phyloP scores from a whole-genome alignment of 2,329 filamentous ascomycete species.

The Xylariaceae sp. region DNA sequence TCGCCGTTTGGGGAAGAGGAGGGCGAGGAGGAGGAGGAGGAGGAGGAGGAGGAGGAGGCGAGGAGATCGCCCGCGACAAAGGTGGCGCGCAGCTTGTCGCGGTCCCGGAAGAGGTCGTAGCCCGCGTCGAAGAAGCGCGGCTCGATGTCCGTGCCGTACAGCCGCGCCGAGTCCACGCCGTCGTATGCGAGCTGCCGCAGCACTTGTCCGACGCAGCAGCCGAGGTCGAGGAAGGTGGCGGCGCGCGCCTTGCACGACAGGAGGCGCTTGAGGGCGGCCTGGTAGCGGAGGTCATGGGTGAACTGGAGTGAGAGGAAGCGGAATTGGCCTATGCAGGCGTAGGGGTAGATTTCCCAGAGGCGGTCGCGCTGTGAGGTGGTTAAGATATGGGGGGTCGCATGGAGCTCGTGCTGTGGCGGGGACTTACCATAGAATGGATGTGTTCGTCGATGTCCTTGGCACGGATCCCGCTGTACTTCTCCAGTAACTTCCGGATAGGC shows the following conservation, averaged over 20 bases:
- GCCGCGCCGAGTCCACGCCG: conserved; percentile 41
- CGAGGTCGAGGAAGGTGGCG: conserved; percentile 43
- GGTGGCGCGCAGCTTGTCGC: conserved; percentile 37
- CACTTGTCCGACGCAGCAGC: conserved; percentile 47
- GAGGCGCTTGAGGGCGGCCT: conserved; percentile 37
- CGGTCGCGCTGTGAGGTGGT: conserved; percentile 35
- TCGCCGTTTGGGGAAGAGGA: no score
- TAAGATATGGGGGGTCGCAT: no score
- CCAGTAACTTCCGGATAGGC: conserved; percentile 19
- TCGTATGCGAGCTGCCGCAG: conserved; percentile 46
- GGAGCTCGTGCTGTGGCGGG: no score
- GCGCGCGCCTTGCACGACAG: conserved; percentile 23
- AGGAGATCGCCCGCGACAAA: conserved; percentile 51
- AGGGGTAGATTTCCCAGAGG: conserved; percentile 40
- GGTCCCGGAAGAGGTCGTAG: conserved; percentile 61
- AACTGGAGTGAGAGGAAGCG: conserved; percentile 43
- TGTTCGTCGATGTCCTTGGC: conserved; percentile 23
- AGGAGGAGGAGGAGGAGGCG: no score
- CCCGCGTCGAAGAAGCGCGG: conserved; percentile 51
- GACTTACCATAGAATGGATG: conserved; percentile 23
- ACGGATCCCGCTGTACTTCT: conserved; percentile 25
- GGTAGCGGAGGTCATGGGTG: conserved; percentile 37
- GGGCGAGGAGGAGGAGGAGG: no score
- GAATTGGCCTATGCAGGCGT: conserved; percentile 45
- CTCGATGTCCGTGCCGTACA: conserved; percentile 48